Evolutionary conservation across 2,329 filamentous ascomycete species (phyloP), one percentile per base, ranked within the genome.

Genomic region (Exophiala oligosperma): DNA sequence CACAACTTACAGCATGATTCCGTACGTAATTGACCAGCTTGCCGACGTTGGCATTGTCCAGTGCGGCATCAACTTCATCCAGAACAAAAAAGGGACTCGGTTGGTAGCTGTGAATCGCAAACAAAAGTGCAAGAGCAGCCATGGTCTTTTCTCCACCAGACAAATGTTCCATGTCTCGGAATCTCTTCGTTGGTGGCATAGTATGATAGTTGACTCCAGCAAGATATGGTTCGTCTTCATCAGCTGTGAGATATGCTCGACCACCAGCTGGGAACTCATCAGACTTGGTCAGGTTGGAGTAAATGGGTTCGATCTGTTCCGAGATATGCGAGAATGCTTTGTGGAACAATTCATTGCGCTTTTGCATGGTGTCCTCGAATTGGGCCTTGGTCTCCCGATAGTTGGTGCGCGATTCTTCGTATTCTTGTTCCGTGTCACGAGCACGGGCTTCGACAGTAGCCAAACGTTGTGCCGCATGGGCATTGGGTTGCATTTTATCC

Each of bases 81-180:
- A 99, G 85, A 35, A 99, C 94, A 73, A 99, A 99, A 79, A 99
- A 99, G 0, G 95, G 94, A 60, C 86, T 91, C 0, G 94, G 93
- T 72, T 97, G 92, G 78, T 93, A 99, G 59, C 89, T 92, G 78
- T 99, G 94, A 56, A 99, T 92, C 23, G 94, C 94, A 72, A 99
- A 99, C 3, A 99, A 83, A 41, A 99, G 81, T n/a, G 94, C 94
- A 40, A 99, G 80, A 12, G 94, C 94, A 1, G 94, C 94, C 88
- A 99, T 99, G 0, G 94, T 99, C 81, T 99, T 99, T 77, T 99
- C 94, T 56, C 94, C 94, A 68, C 94, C 94, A 1, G 91, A 96
- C 8, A 99, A 80, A 72, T 97, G 94, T 74, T 99, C 94, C 94
- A 99, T 99, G 73, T 99, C 95, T 68, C 94, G 85, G 84, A 99